phyloP scores from a whole-genome alignment of 169 alveolate genomes.

The Plasmodium relictum region DNA sequence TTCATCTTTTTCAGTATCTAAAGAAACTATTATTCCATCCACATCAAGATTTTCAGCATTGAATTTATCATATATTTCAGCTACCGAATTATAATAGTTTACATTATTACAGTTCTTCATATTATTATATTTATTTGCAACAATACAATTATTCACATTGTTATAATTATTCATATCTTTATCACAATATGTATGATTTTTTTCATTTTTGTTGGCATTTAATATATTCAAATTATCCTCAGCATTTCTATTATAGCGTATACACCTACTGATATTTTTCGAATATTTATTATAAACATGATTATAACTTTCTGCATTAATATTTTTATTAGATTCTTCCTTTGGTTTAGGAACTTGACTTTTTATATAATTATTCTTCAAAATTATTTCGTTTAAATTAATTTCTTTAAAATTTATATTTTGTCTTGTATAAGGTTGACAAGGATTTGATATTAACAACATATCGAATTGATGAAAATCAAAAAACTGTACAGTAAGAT shows the following conservation, averaged over 20 bases:
- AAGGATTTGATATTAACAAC: constrained; percentile 60
- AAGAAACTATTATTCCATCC: not conserved
- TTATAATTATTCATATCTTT: too few species aligned
- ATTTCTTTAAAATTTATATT: constrained; percentile 44
- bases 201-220: too few species aligned
- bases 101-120: not conserved
- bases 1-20: constrained; percentile 51
- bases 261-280: not conserved
- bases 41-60: constrained; percentile 13
- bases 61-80: not conserved
- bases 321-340: not conserved
- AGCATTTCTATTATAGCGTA: not conserved
- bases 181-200: too few species aligned
- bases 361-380: not conserved
- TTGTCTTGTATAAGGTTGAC: constrained; percentile 76
- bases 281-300: not conserved
- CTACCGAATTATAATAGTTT: not conserved
- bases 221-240: not conserved
- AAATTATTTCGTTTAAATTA: constrained; percentile 3
- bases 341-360: not conserved
- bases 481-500: constrained; percentile 31
- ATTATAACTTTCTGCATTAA: not conserved
- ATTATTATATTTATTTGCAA: too few species aligned
- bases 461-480: constrained; percentile 26
- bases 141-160: too few species aligned